Evolutionary conservation across 805 yeast species (phyloP), one percentile per base, ranked within the genome.

Genomic region (Sugiyamaella smithiae): DNA sequence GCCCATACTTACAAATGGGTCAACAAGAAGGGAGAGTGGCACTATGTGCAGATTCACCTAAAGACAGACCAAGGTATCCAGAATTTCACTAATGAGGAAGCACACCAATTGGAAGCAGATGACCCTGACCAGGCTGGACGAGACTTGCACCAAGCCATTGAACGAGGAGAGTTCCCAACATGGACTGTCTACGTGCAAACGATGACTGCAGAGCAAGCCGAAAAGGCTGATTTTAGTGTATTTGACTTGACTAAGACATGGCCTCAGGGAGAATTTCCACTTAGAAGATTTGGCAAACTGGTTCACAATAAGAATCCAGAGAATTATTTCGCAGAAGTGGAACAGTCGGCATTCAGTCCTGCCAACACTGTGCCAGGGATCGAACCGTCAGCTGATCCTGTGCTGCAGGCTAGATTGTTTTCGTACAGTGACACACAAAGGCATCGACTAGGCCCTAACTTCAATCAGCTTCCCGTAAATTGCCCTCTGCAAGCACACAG

Each of bases 201-300:
- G 40, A 88, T 88, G 96, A 85, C 95, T 29, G 78, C 79, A 53
- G 86, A 81, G 59, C 82, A 88, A 69, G 88, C 95, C 52, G 77
- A 83, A 67, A 69, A 80, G 52, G 78, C 78, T 43, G 84, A 84
- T 64, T 88, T 85, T 70, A 84, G 91, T 4, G 90, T 89, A 40
- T 88, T 86, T 65, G 97, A 88, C 69, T 75, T 88, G 67, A 88
- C 97, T 55, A 89, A 89, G 73, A 85, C 86, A 48, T 88, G 97
- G 97, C 88, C 96, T 29, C 95, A 88, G 65, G 72, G 71, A 59
- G 83, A 88, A 49, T 88, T 81, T 76, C 96, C 97, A 63, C 69
- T 88, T 71, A 80, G 96, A 68, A 81, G 82, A 67, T 83, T 88
- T 64, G 97, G 96, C 66, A 82, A 81, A 66, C 72, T 88, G 56